These are phyloP conservation scores for Vicia faba DNA, from an alignment of 306 rosid genomes.

Conservation along the genomic window DNA sequence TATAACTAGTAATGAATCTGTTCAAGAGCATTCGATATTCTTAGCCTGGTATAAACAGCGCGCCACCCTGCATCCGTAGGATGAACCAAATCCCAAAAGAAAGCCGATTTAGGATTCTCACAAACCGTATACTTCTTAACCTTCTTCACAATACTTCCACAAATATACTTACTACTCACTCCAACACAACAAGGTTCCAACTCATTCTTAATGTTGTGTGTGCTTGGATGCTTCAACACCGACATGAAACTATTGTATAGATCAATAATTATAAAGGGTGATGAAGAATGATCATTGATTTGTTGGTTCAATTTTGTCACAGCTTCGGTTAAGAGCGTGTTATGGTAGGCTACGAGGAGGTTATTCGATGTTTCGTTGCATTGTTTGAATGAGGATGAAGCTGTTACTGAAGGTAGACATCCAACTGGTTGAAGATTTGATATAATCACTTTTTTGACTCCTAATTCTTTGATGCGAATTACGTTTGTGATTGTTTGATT, in stretches of 20 bases:
- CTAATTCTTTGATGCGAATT: constrained; percentile 59
- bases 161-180: constrained; percentile 44
- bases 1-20: constrained; percentile 33
- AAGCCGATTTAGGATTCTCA: constrained; percentile 57
- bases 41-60: constrained; percentile 54
- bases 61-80: constrained; percentile 87
- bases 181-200: constrained; percentile 82
- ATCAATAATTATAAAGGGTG: constrained; percentile 48
- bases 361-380: constrained; percentile 57
- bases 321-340: constrained; percentile 59
- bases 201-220: constrained; percentile 51
- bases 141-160: constrained; percentile 60
- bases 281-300: constrained; percentile 8
- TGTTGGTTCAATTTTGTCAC: constrained; percentile 55
- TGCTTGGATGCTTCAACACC: constrained; percentile 44
- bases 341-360: constrained; percentile 59
- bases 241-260: constrained; percentile 69
- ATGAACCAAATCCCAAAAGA: constrained; percentile 88
- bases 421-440: constrained; percentile 68
- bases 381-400: constrained; percentile 41
- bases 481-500: constrained; percentile 53
- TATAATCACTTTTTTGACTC: constrained; percentile 70
- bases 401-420: constrained; percentile 66
- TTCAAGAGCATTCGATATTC: constrained; percentile 37
- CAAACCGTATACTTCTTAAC: constrained; percentile 67